Evolutionary conservation across 805 yeast species (phyloP).

Genomic region (Suhomyces pyralidae): DNA sequence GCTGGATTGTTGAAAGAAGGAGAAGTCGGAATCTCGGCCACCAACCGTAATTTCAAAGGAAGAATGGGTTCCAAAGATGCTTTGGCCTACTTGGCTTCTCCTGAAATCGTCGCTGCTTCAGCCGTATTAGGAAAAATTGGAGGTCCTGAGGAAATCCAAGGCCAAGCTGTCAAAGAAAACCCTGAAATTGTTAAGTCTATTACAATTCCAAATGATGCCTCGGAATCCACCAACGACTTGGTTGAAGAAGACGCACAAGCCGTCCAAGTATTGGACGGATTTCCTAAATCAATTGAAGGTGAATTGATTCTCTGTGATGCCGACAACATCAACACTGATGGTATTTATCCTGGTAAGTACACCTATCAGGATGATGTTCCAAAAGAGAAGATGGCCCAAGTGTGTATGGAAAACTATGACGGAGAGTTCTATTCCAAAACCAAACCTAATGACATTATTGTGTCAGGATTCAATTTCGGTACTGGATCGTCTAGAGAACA

Average conservation of each 20-base stretch:
- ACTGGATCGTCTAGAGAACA: slow-evolving; percentile 99
- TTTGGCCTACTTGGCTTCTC: slow-evolving; percentile 91
- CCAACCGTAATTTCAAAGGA: slow-evolving; percentile 98
- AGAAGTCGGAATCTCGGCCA: slow-evolving; percentile 97
- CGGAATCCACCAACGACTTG: slow-evolving; percentile 27
- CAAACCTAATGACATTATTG: slow-evolving; percentile 81
- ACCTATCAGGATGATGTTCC: slow-evolving; percentile 98
- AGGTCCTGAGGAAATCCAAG: slow-evolving; percentile 81
- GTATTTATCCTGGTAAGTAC: slow-evolving; percentile 98
- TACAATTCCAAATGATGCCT: slow-evolving; percentile 22
- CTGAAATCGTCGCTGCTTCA: slow-evolving; percentile 97
- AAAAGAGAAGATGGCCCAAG: slow-evolving; percentile 95
- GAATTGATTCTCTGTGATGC: slow-evolving; percentile 95
- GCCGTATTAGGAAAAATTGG: slow-evolving; percentile 95
- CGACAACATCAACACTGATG: slow-evolving; percentile 95
- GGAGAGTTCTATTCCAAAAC: slow-evolving; percentile 80
- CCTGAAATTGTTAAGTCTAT: slow-evolving; percentile 48
- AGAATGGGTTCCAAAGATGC: slow-evolving; percentile 99
- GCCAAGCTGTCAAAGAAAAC: slow-evolving; percentile 45
- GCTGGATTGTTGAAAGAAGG: slow-evolving; percentile 91
- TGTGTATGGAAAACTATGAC: slow-evolving; percentile 99
- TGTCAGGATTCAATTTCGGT: slow-evolving; percentile 94
- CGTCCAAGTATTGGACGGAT: slow-evolving; percentile 82
- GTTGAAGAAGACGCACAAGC: slow-evolving; percentile 28
- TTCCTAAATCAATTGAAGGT: slow-evolving; percentile 86